These are phyloP conservation scores for Yarrowia bubula DNA, from an alignment of 805 yeast genomes.

Conservation along the genomic window DNA sequence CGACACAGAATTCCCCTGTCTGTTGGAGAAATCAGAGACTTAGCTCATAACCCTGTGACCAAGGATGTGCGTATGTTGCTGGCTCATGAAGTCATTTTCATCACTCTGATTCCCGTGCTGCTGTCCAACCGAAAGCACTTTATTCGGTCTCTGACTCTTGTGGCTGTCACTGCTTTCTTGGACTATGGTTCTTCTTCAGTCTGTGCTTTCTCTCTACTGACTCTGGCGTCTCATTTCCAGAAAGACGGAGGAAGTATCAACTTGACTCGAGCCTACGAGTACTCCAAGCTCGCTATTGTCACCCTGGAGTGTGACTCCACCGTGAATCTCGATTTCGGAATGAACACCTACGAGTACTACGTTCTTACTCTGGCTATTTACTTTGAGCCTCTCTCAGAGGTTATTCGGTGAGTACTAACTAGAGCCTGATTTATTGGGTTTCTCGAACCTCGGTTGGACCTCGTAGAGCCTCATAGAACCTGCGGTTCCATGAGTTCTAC, in stretches of 20 bases:
- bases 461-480: too few relatives aligned
- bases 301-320: conserved; percentile 41
- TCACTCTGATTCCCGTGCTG: conserved; percentile 42
- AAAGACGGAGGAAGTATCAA: conserved; percentile 39
- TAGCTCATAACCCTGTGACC: conserved; percentile 34
- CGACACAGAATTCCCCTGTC: conserved; percentile 43
- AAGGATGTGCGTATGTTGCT: conserved; percentile 39
- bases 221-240: conserved; percentile 40
- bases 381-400: conserved; percentile 43
- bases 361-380: conserved; percentile 45
- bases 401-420: conserved; percentile 36
- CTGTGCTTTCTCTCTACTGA: conserved; percentile 44
- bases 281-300: conserved; percentile 43
- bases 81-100: conserved; percentile 45
- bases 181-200: conserved; percentile 44
- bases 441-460: too few relatives aligned
- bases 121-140: conserved; percentile 37
- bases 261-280: conserved; percentile 45
- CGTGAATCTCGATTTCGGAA: conserved; percentile 41
- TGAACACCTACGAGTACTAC: conserved; percentile 46
- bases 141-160: conserved; percentile 40
- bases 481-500: too few relatives aligned
- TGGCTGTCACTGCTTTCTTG: conserved; percentile 42
- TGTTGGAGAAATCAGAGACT: conserved; percentile 41
- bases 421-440: too few relatives aligned